Base-by-base conservation (phyloP, 2,329 filamentous ascomycete species). In the Aspergillus sp. region DNA sequence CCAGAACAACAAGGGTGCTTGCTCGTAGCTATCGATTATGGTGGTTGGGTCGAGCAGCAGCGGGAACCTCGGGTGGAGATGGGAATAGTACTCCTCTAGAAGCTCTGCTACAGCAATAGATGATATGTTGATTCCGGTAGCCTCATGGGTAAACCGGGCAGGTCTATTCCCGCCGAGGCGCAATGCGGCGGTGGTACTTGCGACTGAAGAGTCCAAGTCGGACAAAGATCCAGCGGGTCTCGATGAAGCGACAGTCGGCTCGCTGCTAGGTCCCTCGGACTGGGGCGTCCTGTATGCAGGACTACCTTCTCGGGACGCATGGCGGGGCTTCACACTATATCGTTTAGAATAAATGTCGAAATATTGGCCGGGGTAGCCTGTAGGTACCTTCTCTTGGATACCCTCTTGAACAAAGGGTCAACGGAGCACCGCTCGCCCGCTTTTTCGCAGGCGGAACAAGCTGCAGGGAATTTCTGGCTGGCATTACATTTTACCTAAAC, bases 401-500 rank as follows among this genome's bases (percentile, higher is more conserved):
- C 14, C 47, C 47, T 50, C 47, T 50, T 50, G 33, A 50, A 50
- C 33, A 35, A 50, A 39, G 47, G 47, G 47, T 50, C 47, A 8
- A 50, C 47, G 6, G 47, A 50, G 33, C 47, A 50, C n/a, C 31
- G 47, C 33, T 50, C 47, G 2, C 47, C 47, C 3, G 47, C 31
- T 7, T 37, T 50, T 15, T 50, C 31, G 1, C 47, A 50, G 21
- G 3, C 47, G 4, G 47, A 50, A 31, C 47, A 50, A 12, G 47
- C 14, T 39, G 47, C 47, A 44, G 35, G 35, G 0, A 37, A 37
- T 37, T 9, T 37, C 6, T 37, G 35, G 15, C 35, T 14, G 8
- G 35, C 35, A 37, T 37, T 37, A 7, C 35, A 37, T 37, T 37
- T 37, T n/a, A 37, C 35, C 35, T 37, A 12, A 37, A n/a, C 12